Base-by-base conservation (phyloP, 805 yeast species). In the Cephaloascus fragrans region DNA sequence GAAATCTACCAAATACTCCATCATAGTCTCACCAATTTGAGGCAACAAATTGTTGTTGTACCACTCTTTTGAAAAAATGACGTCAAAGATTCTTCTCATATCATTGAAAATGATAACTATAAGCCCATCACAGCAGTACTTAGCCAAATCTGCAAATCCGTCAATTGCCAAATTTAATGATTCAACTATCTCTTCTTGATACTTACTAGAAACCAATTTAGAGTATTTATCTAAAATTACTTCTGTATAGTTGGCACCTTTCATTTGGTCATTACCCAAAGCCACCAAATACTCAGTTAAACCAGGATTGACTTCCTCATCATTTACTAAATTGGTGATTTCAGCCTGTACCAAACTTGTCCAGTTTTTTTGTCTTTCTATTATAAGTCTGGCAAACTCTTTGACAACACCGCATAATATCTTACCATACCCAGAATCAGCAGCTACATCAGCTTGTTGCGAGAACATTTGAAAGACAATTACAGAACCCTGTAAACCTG, bases 361-460 rank as follows among this genome's bases (percentile, higher is more conserved):
- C 83, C 90, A 87, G 39, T 69, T 71, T 19, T 63, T 61, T 45
- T 83, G 87, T 44, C 95, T 67, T 39, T 68, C 57, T 37, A 72
- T 62, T 44, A 86, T 65, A 37, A 83, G 64, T 4, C 61, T 64
- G 26, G 82, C 73, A 67, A 88, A 83, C 42, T 80, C 77, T 38
- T 73, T 79, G 14, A 87, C 75, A 10, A 86, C 93, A 18, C 90
- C 93, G 10, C 80, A 78, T 26, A 87, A 64, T 19, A 87, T 83
- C 45, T 80, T 73, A 4, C 88, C 86, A 56, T 84, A 88, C 3
- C 86, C 85, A 3, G 90, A 77, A 26, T 82, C 89, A 0, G 88
- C 84, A 0, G 95, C 93, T 4, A 83, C 89, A 44, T 83, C 94
- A 14, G 86, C 80, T 56, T 88, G 95, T 52, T 87, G 95, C n/a